A percentile compares a stretch with the other conserved stretches of the same genome.
Conservation (phyloP, 108 stramenopile species). For the Skeletonema costatum region DNA sequence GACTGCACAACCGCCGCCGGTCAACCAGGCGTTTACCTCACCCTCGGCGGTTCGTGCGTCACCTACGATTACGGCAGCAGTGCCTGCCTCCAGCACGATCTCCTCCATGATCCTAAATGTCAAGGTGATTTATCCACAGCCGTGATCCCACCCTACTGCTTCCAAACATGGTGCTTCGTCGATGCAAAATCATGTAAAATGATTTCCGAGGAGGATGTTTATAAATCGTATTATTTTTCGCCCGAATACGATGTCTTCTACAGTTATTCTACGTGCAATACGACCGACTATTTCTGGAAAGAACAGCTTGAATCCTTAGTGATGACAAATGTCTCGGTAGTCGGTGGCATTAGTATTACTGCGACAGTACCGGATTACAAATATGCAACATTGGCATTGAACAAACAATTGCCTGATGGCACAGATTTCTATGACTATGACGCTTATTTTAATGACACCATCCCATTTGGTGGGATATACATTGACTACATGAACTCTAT, state of each 20-base stretch:
- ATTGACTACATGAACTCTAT: constrained; percentile 10
- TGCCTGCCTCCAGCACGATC: constrained; percentile 25
- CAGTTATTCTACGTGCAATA: constrained; percentile 27
- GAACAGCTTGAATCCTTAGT: too few species aligned
- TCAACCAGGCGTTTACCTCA: constrained; percentile 4
- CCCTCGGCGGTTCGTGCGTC: constrained; percentile 23
- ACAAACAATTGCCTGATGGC: not conserved
- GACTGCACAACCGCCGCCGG: constrained; percentile 1
- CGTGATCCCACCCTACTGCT: constrained; percentile 1
- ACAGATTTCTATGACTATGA: too few species aligned
- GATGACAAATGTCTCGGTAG: too few species aligned
- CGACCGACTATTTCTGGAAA: constrained; percentile 4
- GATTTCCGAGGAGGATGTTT: constrained; percentile 10
- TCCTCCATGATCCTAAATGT: constrained; percentile 6
- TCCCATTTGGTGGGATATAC: constrained; percentile 15
- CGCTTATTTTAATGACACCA: constrained; percentile 6
- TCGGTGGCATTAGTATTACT: not conserved
- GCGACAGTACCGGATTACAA: not conserved
- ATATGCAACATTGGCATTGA: not conserved
- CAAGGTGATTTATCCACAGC: not conserved
- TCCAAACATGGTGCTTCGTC: constrained; percentile 20
- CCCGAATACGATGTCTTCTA: constrained; percentile 9
- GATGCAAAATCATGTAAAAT: constrained; percentile 9
- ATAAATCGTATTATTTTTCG: constrained; percentile 1
- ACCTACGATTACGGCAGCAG: constrained; percentile 13